Evolutionary conservation across 2,329 filamentous ascomycete species (phyloP).

Genomic region (Ophiosphaerella herpotricha): DNA sequence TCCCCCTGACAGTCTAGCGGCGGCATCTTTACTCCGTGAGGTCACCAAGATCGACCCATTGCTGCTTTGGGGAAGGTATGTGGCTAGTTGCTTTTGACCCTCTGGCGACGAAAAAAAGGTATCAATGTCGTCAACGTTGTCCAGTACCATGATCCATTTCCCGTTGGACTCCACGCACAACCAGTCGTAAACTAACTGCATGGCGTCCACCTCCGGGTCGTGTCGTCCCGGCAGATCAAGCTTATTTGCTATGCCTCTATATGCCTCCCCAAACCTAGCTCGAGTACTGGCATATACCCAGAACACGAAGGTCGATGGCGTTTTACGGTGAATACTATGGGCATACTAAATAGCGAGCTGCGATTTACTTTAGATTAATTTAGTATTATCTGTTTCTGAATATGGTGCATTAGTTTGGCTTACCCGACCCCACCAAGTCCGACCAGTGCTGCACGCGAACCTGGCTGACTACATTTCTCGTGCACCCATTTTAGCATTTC

Average conservation of each 20-base stretch:
- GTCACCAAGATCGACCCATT: slow-evolving; percentile 15
- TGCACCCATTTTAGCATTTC: slow-evolving; percentile 25
- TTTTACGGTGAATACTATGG: slow-evolving; percentile 17
- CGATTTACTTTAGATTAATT: slow-evolving; percentile 6
- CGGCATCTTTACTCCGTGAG: slow-evolving; percentile 11
- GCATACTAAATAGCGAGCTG: slow-evolving; percentile 27
- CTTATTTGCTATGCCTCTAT: slow-evolving; percentile 14
- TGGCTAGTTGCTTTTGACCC: slow-evolving; percentile 1
- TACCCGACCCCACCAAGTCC: slow-evolving; percentile 32
- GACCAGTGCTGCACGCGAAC: slow-evolving; percentile 34
- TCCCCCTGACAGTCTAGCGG: slow-evolving; percentile 5
- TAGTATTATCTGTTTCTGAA: not conserved
- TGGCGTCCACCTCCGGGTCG: slow-evolving; percentile 11
- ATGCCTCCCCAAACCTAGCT: slow-evolving; percentile 17
- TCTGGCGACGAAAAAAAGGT: not conserved
- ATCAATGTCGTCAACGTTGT: slow-evolving; percentile 17
- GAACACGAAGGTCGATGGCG: slow-evolving; percentile 26
- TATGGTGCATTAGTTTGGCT: not conserved
- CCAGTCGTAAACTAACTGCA: slow-evolving; percentile 17
- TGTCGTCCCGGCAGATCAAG: slow-evolving; percentile 11
- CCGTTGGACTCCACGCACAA: slow-evolving; percentile 15
- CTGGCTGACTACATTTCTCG: slow-evolving; percentile 38
- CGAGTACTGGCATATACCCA: slow-evolving; percentile 32
- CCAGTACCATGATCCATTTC: slow-evolving; percentile 18
- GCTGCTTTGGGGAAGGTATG: slow-evolving; percentile 12